Base-by-base conservation (phyloP, 2,329 filamentous ascomycete genomes). In the Trichoderma asperellum region DNA sequence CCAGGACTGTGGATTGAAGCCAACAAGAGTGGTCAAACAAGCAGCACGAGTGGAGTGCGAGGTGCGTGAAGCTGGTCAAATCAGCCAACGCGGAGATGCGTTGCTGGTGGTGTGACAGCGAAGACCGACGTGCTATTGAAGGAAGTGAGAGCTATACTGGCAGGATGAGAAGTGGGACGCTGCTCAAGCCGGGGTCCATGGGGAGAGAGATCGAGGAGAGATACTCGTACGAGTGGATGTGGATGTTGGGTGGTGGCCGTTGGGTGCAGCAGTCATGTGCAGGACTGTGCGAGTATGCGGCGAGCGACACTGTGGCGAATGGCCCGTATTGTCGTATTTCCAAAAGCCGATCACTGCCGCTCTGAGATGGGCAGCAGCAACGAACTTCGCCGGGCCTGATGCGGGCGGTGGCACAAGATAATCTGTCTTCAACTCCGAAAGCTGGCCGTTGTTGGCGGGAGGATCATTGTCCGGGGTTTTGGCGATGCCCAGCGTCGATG, bases 321-420 rank as follows among this genome's bases (percentile, higher is more conserved):
- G 29, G 34, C 61, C 21, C 63, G 61, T 56, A 56, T 52, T 37
- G 43, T 49, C 47, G 55, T 34, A 57, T 32, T 32, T 10, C n/a
- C 29, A 57, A 34, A 43, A 43, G 63, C 37, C 63, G 63, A 67
- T 67, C 63, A 59, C 63, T 67, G 55, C 63, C 63, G 29, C 49
- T 67, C 55, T 67, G 40, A 67, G 63, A 65, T 32, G 61, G 61
- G 24, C 52, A 65, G 37, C 34, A 29, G 29, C 24, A 14, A 6
- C 53, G 24, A 56, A 34, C 35, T 57, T 65, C 37, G 52, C 53
- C 62, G 53, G 40, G 18, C 52, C 62, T 65, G 53, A 37, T 6
- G 29, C 24, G 35, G 40, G 62, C 16, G 16, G 37, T 40, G 14
- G 24, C 14, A 29, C 52, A 55, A 11, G 18, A 55, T 34, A 32